These are phyloP conservation scores for Penicillium maclennaniae DNA, from an alignment of 495 filamentous ascomycete genomes.

Conservation along the genomic window DNA sequence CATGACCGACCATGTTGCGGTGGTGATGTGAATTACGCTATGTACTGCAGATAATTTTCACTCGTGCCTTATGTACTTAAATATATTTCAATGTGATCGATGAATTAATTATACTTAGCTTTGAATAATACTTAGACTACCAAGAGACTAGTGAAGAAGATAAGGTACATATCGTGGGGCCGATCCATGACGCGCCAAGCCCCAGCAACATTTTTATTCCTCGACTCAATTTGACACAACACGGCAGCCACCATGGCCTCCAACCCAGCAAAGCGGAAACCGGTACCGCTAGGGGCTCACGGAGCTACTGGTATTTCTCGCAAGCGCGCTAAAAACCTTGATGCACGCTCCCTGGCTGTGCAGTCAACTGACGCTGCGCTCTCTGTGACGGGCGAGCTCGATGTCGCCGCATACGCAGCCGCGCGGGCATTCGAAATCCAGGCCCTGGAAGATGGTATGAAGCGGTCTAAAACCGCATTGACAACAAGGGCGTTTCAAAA, in stretches of 20 bases:
- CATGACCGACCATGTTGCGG: conserved; percentile 67
- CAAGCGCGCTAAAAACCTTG: conserved; percentile 63
- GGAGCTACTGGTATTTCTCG: conserved; percentile 31
- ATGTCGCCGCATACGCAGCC: conserved; percentile 75
- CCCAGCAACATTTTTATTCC: conserved; percentile 23
- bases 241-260: conserved; percentile 32
- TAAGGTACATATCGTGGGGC: conserved; percentile 4
- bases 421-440: conserved; percentile 85
- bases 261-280: conserved; percentile 36
- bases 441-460: conserved; percentile 75
- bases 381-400: conserved; percentile 68
- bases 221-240: conserved; percentile 5
- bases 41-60: background rate
- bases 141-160: background rate
- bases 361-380: conserved; percentile 70
- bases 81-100: background rate
- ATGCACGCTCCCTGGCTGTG: conserved; percentile 67
- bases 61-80: background rate
- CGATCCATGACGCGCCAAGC: conserved; percentile 31
- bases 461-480: conserved; percentile 60
- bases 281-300: conserved; percentile 18
- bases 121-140: background rate
- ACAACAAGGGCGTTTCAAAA: conserved; percentile 81
- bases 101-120: background rate
- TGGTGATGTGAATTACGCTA: conserved; percentile 47